These are phyloP conservation scores for Phytophthora agathidicida DNA, from an alignment of 352 stramenopile genomes.

Conservation along the genomic window DNA sequence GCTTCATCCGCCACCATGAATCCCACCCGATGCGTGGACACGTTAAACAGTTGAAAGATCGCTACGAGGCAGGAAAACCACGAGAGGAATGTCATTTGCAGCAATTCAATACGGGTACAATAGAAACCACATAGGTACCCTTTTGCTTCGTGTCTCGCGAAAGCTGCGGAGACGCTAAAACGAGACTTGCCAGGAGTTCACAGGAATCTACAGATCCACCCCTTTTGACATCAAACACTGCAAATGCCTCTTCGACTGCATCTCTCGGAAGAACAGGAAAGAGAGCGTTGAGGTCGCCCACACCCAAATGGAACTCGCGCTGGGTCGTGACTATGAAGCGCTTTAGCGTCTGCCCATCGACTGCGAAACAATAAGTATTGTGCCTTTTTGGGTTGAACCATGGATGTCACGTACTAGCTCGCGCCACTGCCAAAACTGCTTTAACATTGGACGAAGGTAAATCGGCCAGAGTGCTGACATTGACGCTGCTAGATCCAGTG, in stretches of 20 bases:
- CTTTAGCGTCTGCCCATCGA: constrained; percentile 13
- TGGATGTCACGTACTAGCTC: constrained; percentile 16
- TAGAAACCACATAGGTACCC: constrained; percentile 4
- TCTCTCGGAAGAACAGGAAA: constrained; percentile 4
- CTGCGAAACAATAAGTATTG: background rate
- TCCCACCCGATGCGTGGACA: constrained; percentile 32
- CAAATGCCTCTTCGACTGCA: constrained; percentile 11
- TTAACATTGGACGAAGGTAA: background rate
- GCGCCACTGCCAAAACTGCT: constrained; percentile 11
- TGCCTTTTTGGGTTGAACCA: background rate
- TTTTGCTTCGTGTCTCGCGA: constrained; percentile 23
- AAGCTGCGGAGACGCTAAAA: constrained; percentile 25
- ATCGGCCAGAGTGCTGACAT: background rate
- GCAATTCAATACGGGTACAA: background rate
- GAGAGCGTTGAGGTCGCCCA: constrained; percentile 4
- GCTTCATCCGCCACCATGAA: constrained; percentile 39
- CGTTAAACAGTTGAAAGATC: constrained; percentile 43
- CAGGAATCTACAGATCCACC: constrained; percentile 22
- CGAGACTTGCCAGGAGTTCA: constrained; percentile 25
- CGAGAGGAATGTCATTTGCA: background rate
- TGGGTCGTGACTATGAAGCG: constrained; percentile 9
- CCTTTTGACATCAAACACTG: constrained; percentile 19
- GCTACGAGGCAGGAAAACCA: constrained; percentile 4
- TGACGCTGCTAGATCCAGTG: constrained; percentile 11
- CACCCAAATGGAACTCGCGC: constrained; percentile 16